Evolutionary conservation across 2,329 filamentous ascomycete species (phyloP), one percentile per base, ranked within the genome.

Genomic region (Fusarium pseudonygamai): DNA sequence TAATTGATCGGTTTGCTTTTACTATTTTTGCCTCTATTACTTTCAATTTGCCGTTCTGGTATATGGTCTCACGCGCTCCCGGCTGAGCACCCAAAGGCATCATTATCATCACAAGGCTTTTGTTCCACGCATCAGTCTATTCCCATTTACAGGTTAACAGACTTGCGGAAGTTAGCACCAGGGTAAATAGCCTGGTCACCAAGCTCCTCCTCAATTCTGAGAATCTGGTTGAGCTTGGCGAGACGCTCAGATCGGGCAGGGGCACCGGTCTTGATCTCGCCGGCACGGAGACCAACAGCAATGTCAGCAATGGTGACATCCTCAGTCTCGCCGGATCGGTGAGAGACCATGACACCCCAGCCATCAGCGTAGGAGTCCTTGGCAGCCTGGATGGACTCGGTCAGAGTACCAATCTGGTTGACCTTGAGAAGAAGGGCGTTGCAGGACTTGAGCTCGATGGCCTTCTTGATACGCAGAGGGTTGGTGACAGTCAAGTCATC

Each of bases 281-380:
- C 96, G 80, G 95, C 88, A 80, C 96, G 94, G 82, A 99, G 93
- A 88, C 96, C 96, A 79, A 99, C 96, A 76, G 95, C 95, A 79
- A 99, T 96, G 84, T 99, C 96, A 79, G 96, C 93, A 84, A 99
- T 99, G 86, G 96, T 99, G 80, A 99, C 96, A 88, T 99, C 96
- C 88, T 98, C 96, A 70, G 96, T 99, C 93, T 99, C 96, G 84
- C 96, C 96, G 73, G 96, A 99, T 80, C 96, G 93, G 90, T 99
- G 96, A 77, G 96, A 98, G 76, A 99, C 96, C 96, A 99, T 98
- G 88, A 99, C 95, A 84, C 96, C 96, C 96, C 96, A 99, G 84
- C 91, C 92, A 79, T 94, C 96, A 78, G 93, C 93, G 84, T 96
- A 98, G 58, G 96, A 97, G 87, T 98, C 96, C 91, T 98, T 98